Percentiles rank a stretch among this genome's conserved stretches.
Conservation (phyloP, 345 rosid species). For the Hibiscus trionum region DNA sequence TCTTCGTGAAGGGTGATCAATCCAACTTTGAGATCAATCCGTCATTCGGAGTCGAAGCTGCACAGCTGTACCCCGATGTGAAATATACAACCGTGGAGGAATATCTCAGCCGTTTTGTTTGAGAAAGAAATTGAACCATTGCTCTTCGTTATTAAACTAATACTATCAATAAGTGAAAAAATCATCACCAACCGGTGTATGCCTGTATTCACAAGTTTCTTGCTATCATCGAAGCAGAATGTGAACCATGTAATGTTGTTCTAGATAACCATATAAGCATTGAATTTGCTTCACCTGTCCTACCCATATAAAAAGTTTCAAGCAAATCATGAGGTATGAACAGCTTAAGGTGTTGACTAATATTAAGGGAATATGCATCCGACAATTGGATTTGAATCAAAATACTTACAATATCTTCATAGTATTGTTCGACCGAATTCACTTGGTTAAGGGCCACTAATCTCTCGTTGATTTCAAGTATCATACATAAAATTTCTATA, state of each 20-base stretch:
- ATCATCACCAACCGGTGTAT: neutral
- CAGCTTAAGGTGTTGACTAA: too few relatives aligned
- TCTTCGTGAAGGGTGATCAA: conserved; percentile 65
- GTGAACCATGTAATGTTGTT: neutral
- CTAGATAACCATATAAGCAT: too few relatives aligned
- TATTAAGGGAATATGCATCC: too few relatives aligned
- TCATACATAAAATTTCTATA: too few relatives aligned
- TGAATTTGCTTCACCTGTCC: too few relatives aligned
- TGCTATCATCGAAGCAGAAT: neutral
- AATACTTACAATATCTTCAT: too few relatives aligned
- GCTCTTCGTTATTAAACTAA: neutral
- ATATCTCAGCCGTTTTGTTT: conserved; percentile 47
- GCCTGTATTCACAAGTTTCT: neutral
- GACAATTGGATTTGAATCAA: too few relatives aligned
- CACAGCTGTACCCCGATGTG: conserved; percentile 72
- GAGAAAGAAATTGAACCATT: conserved; percentile 1
- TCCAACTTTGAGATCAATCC: conserved; percentile 62
- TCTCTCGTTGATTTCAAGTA: too few relatives aligned
- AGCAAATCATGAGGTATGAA: too few relatives aligned
- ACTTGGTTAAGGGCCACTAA: too few relatives aligned
- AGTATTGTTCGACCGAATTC: too few relatives aligned
- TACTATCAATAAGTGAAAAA: neutral
- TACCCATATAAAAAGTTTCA: too few relatives aligned
- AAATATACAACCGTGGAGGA: conserved; percentile 66
- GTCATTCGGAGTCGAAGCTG: conserved; percentile 68